These are phyloP conservation scores for Rutstroemia sydowiana DNA, from an alignment of 2,329 filamentous ascomycete genomes.

Conservation along the genomic window DNA sequence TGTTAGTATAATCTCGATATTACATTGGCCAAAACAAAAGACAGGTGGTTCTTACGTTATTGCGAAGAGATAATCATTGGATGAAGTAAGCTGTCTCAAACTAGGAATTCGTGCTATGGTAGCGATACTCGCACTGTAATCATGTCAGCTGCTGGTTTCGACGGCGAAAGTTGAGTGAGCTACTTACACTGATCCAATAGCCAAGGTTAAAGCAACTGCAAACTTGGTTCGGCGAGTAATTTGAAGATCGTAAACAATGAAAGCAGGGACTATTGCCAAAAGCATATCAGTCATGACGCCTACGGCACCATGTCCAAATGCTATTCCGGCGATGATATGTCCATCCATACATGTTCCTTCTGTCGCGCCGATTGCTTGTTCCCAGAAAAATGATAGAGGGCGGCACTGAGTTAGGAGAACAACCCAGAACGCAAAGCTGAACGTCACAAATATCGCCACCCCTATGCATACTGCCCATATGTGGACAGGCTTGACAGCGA, in stretches of 20 bases:
- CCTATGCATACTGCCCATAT: neutral
- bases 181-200: conserved; percentile 34
- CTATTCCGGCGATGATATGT: conserved; percentile 24
- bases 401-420: conserved; percentile 9
- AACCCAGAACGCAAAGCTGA: conserved; percentile 23
- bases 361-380: conserved; percentile 20
- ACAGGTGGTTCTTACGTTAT: conserved; percentile 15
- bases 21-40: conserved; percentile 10
- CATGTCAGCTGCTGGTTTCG: neutral
- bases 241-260: conserved; percentile 34
- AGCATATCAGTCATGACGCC: conserved; percentile 34
- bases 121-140: conserved; percentile 20
- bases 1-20: neutral
- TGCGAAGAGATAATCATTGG: conserved; percentile 22
- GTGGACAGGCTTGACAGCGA: conserved; percentile 3
- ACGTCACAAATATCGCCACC: conserved; percentile 21
- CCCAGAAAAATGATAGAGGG: conserved; percentile 33
- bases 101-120: conserved; percentile 27
- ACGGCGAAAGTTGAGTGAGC: neutral
- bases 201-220: conserved; percentile 27
- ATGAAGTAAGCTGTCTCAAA: conserved; percentile 16
- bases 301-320: conserved; percentile 34
- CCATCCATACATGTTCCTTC: conserved; percentile 28
- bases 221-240: conserved; percentile 34
- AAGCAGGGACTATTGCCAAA: conserved; percentile 34